Base-by-base conservation (phyloP, 179 eudicot species). In the Beta corolliflora region DNA sequence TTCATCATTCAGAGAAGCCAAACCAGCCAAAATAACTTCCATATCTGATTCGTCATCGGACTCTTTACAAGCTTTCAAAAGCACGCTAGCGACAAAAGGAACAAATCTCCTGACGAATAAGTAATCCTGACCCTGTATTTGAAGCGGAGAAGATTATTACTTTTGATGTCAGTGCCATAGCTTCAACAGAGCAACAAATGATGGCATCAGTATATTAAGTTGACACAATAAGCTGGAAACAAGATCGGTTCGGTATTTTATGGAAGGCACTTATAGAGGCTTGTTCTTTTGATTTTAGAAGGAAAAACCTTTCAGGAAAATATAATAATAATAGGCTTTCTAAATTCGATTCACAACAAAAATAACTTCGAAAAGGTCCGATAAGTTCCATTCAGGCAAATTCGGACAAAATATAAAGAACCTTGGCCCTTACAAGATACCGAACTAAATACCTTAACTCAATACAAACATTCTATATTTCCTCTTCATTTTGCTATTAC, bases 1-100 rank as follows among this genome's bases (percentile, higher is more conserved):
- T 85, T 95, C 99, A 61, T 92, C 98, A 73, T 90, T 88, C 76
- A 95, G 85, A 81, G 98, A 83, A 84, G 94, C 99, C 86, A 91
- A 25, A n/a, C 99, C 98, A 54, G 95, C 91, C 81, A 95, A 83
- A 71, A 94, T 86, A 31, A 89, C 78, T 41, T 94, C 99, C 87
- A 90, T 81, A 88, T 95, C 94, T 11, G 86, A 79, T 69, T 71
- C 81, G 81, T 92, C 91, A 75, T 85, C 91, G 3, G 92, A 89
- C 81, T 91, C 94, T 79, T 91, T 90, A 70, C 89, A 88, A 80
- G 97, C 91, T 87, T 94, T 95, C 78, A 91, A n/a, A 89, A 95
- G 78, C 31, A 85, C 77, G 68, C 91, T 90, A 16, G 94, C 97
- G 45, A 84, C 89, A 82, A 95, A 93, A 5, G 97, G 95, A 65